These are phyloP conservation scores for Microsporum ferrugineum DNA, from an alignment of 2,329 filamentous ascomycete species.

Conservation along the genomic window DNA sequence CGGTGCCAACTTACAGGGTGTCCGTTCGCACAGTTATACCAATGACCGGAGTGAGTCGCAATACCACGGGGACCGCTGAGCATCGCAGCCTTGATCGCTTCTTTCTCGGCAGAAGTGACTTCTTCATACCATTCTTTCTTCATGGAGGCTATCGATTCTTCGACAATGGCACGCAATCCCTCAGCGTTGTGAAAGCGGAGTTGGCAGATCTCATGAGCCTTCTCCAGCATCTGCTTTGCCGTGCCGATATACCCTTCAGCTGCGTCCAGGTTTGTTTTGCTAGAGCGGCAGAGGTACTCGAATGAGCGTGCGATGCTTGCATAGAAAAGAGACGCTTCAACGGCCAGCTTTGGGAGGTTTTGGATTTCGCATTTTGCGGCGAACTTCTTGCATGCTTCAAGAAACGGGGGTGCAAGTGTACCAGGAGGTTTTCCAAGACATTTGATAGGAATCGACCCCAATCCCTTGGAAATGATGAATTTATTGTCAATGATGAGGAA, in stretches of 20 bases:
- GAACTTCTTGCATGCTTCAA: not conserved
- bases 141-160: not conserved
- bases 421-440: not conserved
- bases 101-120: conserved; percentile 39
- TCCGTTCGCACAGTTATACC: conserved; percentile 32
- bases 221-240: not conserved
- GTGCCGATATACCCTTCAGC: not conserved
- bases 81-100: conserved; percentile 44
- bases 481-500: not conserved
- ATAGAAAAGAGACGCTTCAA: not conserved
- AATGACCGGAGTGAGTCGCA: conserved; percentile 22
- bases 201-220: not conserved
- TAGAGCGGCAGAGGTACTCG: not conserved
- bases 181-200: not conserved
- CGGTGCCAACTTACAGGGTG: conserved; percentile 19
- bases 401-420: not conserved
- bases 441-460: not conserved
- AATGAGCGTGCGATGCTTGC: not conserved
- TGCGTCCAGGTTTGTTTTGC: not conserved
- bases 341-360: not conserved
- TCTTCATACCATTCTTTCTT: not conserved
- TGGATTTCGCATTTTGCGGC: not conserved
- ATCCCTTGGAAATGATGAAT: not conserved
- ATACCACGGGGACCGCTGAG: conserved; percentile 38
- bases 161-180: not conserved